Percentiles rank a stretch among this genome's conserved stretches.
These are phyloP conservation scores for Rhizophagus clarus DNA, from an alignment of 192 early-diverging fungal species.

Conservation along the genomic window DNA sequence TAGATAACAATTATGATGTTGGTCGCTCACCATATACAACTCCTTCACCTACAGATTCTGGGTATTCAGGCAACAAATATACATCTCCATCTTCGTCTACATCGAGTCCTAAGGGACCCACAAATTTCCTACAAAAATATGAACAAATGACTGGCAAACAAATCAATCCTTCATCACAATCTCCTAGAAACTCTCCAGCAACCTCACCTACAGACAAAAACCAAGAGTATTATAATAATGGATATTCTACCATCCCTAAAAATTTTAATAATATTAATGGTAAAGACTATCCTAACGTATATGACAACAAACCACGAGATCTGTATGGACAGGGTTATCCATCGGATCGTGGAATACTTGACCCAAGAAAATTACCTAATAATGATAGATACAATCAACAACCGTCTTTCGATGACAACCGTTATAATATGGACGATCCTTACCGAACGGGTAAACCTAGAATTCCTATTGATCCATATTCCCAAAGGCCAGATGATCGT, in stretches of 20 bases:
- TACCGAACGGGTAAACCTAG: not conserved
- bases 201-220: not conserved
- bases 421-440: not conserved
- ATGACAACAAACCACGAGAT: not conserved
- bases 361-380: not conserved
- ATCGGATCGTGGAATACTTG: not conserved
- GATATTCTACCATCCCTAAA: not conserved
- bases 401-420: not conserved
- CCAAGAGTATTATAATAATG: not conserved
- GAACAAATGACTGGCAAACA: slow-evolving; percentile 3
- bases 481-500: not conserved
- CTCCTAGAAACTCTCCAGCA: not conserved
- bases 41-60: not conserved
- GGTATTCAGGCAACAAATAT: not conserved
- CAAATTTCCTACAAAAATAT: slow-evolving; percentile 19
- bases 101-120: not conserved
- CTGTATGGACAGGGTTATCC: not conserved
- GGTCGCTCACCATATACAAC: not conserved
- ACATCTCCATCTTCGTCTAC: not conserved
- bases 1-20: not conserved
- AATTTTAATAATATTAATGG: not conserved
- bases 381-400: not conserved
- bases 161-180: not conserved
- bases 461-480: not conserved
- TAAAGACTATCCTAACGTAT: not conserved